These are phyloP conservation scores for Cercospora zeae-maydis DNA, from an alignment of 2,329 filamentous ascomycete species.

Conservation along the genomic window DNA sequence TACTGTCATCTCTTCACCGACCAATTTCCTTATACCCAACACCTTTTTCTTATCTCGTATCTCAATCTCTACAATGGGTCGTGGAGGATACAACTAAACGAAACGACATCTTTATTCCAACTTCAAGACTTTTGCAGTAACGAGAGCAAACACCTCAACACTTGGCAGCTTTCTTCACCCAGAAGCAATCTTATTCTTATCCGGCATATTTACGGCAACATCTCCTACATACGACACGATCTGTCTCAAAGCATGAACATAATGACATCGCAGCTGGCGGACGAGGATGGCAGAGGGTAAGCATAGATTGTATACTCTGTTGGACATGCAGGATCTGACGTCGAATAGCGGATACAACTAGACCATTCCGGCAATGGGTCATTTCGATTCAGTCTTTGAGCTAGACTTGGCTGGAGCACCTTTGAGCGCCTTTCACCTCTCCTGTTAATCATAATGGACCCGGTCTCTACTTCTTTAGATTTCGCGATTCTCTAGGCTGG, in stretches of 20 bases:
- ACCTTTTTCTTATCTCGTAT: slow-evolving; percentile 17
- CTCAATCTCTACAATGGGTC: slow-evolving; percentile 35
- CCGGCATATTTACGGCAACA: slow-evolving; percentile 10
- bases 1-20: slow-evolving; percentile 4
- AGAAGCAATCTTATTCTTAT: neutral
- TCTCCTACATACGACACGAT: neutral
- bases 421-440: neutral
- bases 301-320: neutral
- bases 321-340: slow-evolving; percentile 21
- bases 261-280: slow-evolving; percentile 4
- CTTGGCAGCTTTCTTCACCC: neutral
- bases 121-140: neutral
- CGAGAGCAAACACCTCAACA: slow-evolving; percentile 5
- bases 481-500: neutral
- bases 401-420: slow-evolving; percentile 16
- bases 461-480: neutral
- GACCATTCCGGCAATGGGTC: slow-evolving; percentile 9
- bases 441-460: neutral
- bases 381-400: slow-evolving; percentile 1
- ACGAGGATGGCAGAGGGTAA: slow-evolving; percentile 34
- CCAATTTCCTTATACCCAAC: slow-evolving; percentile 11
- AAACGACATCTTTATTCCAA: slow-evolving; percentile 13
- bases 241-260: neutral
- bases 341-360: slow-evolving; percentile 22
- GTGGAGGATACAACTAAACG: slow-evolving; percentile 44